Evolutionary conservation across 164 flowering plant species (phyloP).

Genomic region (Aristolochia californica): DNA sequence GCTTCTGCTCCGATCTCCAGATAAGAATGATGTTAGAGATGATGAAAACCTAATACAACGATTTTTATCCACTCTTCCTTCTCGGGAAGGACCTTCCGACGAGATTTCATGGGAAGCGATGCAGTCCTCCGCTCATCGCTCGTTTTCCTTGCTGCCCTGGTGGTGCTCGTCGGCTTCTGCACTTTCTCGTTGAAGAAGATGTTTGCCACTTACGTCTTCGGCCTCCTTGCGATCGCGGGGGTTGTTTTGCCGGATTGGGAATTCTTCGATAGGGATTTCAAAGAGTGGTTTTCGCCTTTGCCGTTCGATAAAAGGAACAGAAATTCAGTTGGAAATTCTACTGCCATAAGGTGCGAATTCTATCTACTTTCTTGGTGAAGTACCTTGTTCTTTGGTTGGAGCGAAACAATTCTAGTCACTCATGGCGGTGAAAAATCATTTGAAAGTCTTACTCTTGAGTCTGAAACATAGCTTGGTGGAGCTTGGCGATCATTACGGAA

Average conservation of each 20-base stretch:
- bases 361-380: background rate
- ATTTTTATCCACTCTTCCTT: background rate
- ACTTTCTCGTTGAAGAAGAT: conserved; percentile 62
- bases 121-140: conserved; percentile 36
- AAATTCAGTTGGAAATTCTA: conserved; percentile 10
- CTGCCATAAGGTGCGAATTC: conserved; percentile 14
- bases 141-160: conserved; percentile 37
- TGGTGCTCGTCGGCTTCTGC: conserved; percentile 38
- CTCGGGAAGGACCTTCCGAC: conserved; percentile 2
- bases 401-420: too few species aligned
- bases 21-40: too few species aligned
- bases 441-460: too few species aligned
- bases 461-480: too few species aligned
- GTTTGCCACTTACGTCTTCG: conserved; percentile 46
- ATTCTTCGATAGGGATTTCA: conserved; percentile 54
- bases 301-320: conserved; percentile 19
- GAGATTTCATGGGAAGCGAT: conserved; percentile 38
- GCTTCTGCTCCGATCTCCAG: too few species aligned
- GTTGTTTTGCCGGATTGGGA: conserved; percentile 76
- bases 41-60: too few species aligned
- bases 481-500: too few species aligned
- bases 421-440: too few species aligned
- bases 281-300: conserved; percentile 49
- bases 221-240: conserved; percentile 49
- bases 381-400: too few species aligned